Base-by-base conservation (phyloP, 2,329 filamentous ascomycete genomes). In the Nemania sp. region DNA sequence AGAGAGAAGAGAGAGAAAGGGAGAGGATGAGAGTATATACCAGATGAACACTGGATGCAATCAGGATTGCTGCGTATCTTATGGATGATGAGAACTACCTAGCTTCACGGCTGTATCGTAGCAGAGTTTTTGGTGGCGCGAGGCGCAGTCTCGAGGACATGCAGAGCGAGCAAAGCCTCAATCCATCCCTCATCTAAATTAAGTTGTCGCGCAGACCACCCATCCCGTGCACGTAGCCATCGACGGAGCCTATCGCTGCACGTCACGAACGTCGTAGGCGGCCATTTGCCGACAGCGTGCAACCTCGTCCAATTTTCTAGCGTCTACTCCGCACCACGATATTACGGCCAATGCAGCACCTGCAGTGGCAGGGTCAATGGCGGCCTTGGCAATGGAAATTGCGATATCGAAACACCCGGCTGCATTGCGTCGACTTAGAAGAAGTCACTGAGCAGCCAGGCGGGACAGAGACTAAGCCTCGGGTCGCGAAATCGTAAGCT, bases 161-260 rank as follows among this genome's bases (percentile, higher is more conserved):
- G 32, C 47, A 35, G 43, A 45, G 54, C 40, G n/a, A 39, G 37
- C 45, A 55, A 58, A 57, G 57, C 52, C 57, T 63, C 45, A 50
- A 55, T 58, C 17, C 25, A 45, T 29, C 35, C 39, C 25, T 53
- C 53, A 60, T 57, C 17, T 64, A 54, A 53, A 61, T 54, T 55
- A 54, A 67, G 46, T 59, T 53, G 55, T 56, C 55, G 64, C 60
- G 65, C 60, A 64, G 62, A 51, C 58, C 51, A 57, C 65, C 54
- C 55, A 57, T 55, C 49, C 49, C 54, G 54, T 62, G 50, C 47
- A 67, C 62, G 65, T 66, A 63, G 62, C 60, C 60, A 64, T 56
- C 60, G 48, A 59, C 57, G 11, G 47, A 61, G 59, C 68, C 67
- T 68, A 70, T 69, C 56, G 65, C 59, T 50, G 62, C 59, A 62